Base-by-base conservation (phyloP, 1,139 yeast species). In the Eremothecium coryli region DNA sequence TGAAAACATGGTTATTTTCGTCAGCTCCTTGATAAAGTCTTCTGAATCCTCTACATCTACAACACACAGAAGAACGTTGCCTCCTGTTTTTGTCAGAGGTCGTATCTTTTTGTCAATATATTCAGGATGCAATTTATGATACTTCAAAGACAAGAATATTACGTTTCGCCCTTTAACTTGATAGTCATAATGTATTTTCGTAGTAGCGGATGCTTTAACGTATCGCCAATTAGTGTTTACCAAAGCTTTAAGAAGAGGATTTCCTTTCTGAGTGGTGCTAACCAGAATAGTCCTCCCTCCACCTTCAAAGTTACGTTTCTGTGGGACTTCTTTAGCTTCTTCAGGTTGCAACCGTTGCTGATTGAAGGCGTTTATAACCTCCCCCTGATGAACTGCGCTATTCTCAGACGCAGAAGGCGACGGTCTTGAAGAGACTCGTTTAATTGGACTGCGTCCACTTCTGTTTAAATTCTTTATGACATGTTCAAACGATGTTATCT, bases 91-190 rank as follows among this genome's bases (percentile, higher is more conserved):
- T 20, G 70, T 65, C 18, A 76, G 55, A 36, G 76, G 75, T 42
- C 71, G 73, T 48, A 86, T 65, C 36, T 93, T 70, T 38, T 73
- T 71, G 64, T 76, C 74, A 3, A 90, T 73, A 49, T 90, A 86
- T 52, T 86, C 96, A 0, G 95, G 95, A 42, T 82, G 88, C 28
- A 88, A 62, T 48, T 81, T 80, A 56, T 86, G 94, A 57, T 88
- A 90, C 40, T 82, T 77, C 35, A 88, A 58, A 4, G 93, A 76
- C 14, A 88, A 64, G 45, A 82, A 86, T 4, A 88, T 57, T 2
- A 81, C 74, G 41, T 84, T 79, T 29, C 85, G 65, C 3, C 73
- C 76, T 24, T 44, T 43, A 9, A 86, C 74, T 36, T 82, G 69
- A 49, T 79, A 80, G 50, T 85, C 90, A 39, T 71, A 78, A 37